Evolutionary conservation across 2,329 filamentous ascomycete species (phyloP).

Genomic region (Scedosporium minutisporum): DNA sequence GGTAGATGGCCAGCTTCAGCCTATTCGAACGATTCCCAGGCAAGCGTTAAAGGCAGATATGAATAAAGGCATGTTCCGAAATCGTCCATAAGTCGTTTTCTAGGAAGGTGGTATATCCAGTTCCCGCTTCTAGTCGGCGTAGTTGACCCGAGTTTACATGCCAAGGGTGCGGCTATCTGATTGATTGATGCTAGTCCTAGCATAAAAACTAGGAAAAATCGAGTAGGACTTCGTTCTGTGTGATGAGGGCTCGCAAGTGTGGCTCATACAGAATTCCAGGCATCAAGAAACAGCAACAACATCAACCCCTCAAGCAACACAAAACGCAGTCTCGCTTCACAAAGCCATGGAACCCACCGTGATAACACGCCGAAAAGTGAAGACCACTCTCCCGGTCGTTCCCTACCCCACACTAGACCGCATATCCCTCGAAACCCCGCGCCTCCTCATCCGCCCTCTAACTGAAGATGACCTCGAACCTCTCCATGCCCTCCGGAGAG

Average conservation of each 20-base stretch:
- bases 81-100: background rate
- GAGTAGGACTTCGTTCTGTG: no score
- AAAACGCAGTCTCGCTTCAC: background rate
- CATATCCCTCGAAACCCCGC: conserved; percentile 34
- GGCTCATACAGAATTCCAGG: background rate
- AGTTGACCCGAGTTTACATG: no score
- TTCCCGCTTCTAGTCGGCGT: no score
- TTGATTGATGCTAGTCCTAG: no score
- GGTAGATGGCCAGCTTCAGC: background rate
- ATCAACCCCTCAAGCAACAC: background rate
- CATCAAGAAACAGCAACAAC: background rate
- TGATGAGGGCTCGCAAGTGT: no score
- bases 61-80: background rate
- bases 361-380: conserved; percentile 27
- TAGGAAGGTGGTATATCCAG: background rate
- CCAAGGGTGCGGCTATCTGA: no score
- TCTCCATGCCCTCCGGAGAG: conserved; percentile 41
- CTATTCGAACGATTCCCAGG: background rate
- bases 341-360: conserved; percentile 1
- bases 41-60: background rate
- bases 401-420: conserved; percentile 33
- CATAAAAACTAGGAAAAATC: no score
- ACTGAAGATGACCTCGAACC: conserved; percentile 37
- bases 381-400: conserved; percentile 34
- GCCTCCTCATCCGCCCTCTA: conserved; percentile 45